phyloP scores from a whole-genome alignment of 768 basidiomycete species.

The Tylopilus subfusipes region DNA sequence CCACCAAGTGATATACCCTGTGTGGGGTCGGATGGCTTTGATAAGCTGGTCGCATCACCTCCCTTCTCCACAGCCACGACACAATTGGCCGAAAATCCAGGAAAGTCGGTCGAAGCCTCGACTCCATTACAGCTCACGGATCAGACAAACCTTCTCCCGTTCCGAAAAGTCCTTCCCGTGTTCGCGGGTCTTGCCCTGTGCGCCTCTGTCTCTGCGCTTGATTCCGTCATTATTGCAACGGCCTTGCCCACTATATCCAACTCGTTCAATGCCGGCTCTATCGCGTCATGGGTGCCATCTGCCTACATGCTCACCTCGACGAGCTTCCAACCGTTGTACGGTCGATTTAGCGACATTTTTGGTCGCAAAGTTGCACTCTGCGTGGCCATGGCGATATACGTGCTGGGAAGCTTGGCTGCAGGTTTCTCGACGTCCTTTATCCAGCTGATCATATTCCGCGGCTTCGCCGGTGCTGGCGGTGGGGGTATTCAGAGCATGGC shows the following conservation, averaged over 20 bases:
- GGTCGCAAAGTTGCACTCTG: conserved; percentile 60
- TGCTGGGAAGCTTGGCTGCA: conserved; percentile 62
- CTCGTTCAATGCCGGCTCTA: conserved; percentile 50
- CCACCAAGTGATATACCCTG: not conserved
- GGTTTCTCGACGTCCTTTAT: conserved; percentile 64
- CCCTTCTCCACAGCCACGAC: conserved; percentile 5
- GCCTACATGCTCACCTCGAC: conserved; percentile 63
- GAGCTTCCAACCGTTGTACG: conserved; percentile 43
- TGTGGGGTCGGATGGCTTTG: not conserved
- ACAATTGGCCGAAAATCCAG: not conserved
- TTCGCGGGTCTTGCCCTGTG: conserved; percentile 61
- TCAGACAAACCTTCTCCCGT: conserved; percentile 73
- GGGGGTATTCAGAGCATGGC: conserved; percentile 67
- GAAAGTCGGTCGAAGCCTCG: not conserved
- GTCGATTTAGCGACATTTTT: conserved; percentile 64
- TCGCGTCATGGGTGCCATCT: conserved; percentile 65
- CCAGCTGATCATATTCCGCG: conserved; percentile 67
- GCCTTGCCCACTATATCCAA: conserved; percentile 69
- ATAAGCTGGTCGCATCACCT: not conserved
- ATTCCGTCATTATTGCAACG: conserved; percentile 72
- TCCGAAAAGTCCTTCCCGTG: conserved; percentile 57
- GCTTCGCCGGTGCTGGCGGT: conserved; percentile 66
- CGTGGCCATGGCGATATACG: conserved; percentile 58
- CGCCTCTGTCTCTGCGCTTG: conserved; percentile 57
- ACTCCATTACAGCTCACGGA: conserved; percentile 46